Percentiles rank a stretch among this genome's conserved stretches.
phyloP scores from a whole-genome alignment of 148 eudicot genomes.

The Oxyria digyna region DNA sequence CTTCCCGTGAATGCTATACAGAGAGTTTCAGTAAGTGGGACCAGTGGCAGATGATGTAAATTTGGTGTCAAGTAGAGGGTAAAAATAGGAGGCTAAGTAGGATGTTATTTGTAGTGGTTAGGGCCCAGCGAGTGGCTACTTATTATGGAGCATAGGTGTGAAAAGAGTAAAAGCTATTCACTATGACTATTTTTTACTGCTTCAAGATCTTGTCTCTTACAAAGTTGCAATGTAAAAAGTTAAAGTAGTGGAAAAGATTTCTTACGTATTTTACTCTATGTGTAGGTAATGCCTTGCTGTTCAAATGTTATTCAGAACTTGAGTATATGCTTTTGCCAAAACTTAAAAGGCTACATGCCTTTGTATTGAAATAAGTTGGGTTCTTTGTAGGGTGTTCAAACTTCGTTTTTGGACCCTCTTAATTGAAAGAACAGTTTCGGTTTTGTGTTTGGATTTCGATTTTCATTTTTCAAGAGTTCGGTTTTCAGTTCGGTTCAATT shows the following conservation, averaged over 20 bases:
- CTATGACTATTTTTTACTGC: neutral
- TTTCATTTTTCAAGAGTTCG: no score
- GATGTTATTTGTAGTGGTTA: neutral
- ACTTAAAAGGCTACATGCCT: neutral
- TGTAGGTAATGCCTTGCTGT: no score
- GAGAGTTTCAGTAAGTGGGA: neutral
- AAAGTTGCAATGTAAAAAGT: conserved; percentile 3
- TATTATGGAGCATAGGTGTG: neutral
- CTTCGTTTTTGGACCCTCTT: no score
- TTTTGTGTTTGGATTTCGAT: no score
- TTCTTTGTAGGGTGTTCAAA: neutral
- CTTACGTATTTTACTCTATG: neutral
- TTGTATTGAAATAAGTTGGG: no score
- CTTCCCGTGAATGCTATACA: neutral
- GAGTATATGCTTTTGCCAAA: neutral
- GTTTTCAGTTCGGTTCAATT: no score
- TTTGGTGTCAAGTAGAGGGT: conserved; percentile 1
- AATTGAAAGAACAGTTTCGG: no score
- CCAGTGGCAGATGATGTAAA: neutral
- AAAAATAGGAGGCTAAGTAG: neutral
- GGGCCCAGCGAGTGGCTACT: neutral
- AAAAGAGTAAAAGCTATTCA: conserved; percentile 4
- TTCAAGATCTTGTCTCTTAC: conserved; percentile 1
- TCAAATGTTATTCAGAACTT: neutral
- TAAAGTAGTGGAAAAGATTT: conserved; percentile 2